These are phyloP conservation scores for Cercospora nicotianae DNA, from an alignment of 2,329 filamentous ascomycete genomes.

Conservation along the genomic window DNA sequence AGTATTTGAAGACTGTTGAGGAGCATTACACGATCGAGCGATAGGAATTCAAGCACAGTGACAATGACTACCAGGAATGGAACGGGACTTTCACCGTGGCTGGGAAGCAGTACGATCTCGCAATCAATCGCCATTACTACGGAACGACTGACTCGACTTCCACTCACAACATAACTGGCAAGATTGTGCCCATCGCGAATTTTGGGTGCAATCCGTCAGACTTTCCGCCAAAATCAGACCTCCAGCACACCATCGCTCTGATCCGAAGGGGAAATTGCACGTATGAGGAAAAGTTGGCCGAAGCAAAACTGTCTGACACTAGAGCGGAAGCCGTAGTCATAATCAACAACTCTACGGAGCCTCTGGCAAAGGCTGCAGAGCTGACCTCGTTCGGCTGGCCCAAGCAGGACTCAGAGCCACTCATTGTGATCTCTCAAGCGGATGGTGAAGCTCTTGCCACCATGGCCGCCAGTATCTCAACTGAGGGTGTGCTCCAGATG, in stretches of 20 bases:
- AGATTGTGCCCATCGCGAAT: neutral
- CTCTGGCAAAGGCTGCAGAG: neutral
- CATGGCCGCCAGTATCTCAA: neutral
- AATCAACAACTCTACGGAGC: neutral
- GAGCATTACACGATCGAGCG: neutral
- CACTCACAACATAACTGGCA: neutral
- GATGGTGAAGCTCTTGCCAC: neutral
- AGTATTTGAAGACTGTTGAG: neutral
- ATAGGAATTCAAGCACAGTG: neutral
- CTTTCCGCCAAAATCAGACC: neutral
- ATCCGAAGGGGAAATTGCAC: neutral
- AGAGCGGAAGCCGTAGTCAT: neutral
- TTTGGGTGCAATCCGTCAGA: neutral
- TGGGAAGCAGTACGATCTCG: neutral
- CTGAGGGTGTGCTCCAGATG: neutral
- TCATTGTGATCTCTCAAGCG: neutral
- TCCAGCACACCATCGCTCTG: neutral
- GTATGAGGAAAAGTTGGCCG: neutral
- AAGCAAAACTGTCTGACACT: neutral
- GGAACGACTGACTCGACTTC: no score
- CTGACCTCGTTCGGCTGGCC: neutral
- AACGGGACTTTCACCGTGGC: neutral
- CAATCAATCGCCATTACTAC: neutral
- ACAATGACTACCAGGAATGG: neutral
- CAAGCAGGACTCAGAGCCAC: neutral